A percentile compares a stretch with the other conserved stretches of the same genome.
These are phyloP conservation scores for Symmetrospora coprosmae DNA, from an alignment of 768 basidiomycete species.

Conservation along the genomic window DNA sequence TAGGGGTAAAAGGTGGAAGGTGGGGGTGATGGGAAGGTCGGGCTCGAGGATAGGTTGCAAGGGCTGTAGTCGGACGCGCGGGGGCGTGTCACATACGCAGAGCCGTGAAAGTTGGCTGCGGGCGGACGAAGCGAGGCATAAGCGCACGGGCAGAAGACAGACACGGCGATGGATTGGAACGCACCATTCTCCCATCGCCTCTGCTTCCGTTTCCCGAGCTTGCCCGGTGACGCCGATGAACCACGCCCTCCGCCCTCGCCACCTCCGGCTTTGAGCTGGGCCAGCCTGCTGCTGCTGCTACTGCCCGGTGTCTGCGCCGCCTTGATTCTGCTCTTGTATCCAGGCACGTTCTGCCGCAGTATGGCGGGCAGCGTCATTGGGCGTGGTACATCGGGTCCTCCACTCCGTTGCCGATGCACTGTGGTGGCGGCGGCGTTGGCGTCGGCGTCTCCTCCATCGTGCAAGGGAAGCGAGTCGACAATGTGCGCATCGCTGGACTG, in stretches of 20 bases:
- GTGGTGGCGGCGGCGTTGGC: too few relatives aligned
- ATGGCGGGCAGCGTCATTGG: slow-evolving; percentile 8
- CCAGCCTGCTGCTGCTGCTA: not conserved
- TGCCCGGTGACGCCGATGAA: too few relatives aligned
- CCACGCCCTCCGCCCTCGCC: too few relatives aligned
- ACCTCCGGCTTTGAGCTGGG: not conserved
- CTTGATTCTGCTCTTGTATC: not conserved
- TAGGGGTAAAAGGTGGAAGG: slow-evolving; percentile 12
- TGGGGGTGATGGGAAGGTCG: slow-evolving; percentile 8
- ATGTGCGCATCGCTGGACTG: not conserved
- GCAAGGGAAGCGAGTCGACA: slow-evolving; percentile 14
- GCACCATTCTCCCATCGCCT: slow-evolving; percentile 17
- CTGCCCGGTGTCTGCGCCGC: not conserved
- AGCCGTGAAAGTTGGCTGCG: slow-evolving; percentile 16
- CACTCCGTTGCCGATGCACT: too few relatives aligned
- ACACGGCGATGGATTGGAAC: not conserved
- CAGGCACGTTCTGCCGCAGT: slow-evolving; percentile 17
- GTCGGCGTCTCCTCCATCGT: not conserved
- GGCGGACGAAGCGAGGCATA: not conserved
- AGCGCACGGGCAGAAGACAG: not conserved
- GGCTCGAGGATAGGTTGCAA: not conserved
- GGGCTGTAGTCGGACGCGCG: slow-evolving; percentile 10
- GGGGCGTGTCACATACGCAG: not conserved
- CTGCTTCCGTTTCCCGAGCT: slow-evolving; percentile 4
- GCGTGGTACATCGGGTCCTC: not conserved